phyloP scores from a whole-genome alignment of 2,329 filamentous ascomycete genomes.

The Hymenotorrendiella dingleyae region DNA sequence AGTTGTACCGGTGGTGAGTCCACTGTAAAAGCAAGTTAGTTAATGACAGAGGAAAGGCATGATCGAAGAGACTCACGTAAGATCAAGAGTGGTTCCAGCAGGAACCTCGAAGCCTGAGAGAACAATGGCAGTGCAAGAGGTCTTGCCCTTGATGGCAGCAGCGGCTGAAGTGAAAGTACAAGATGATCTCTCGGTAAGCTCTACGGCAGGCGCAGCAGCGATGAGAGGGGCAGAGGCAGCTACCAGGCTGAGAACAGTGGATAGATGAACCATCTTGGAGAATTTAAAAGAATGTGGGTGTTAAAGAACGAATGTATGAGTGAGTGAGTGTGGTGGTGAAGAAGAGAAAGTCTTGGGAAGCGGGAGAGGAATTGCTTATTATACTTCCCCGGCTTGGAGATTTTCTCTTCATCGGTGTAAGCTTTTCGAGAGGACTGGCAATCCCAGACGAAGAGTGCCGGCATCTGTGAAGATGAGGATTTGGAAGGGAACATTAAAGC shows the following conservation, averaged over 20 bases:
- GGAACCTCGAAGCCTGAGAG: slow-evolving; percentile 50
- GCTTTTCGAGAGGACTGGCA: too few relatives aligned
- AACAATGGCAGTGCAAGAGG: slow-evolving; percentile 47
- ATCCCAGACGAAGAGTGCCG: too few relatives aligned
- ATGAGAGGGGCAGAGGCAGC: slow-evolving; percentile 14
- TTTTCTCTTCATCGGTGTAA: too few relatives aligned
- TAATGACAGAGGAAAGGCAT: background rate
- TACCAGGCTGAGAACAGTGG: slow-evolving; percentile 16
- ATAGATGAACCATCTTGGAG: slow-evolving; percentile 23
- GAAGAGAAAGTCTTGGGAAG: background rate
- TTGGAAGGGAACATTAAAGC: too few relatives aligned
- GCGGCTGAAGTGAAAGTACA: slow-evolving; percentile 47
- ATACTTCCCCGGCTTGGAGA: background rate
- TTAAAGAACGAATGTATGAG: slow-evolving; percentile 1
- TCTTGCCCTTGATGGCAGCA: slow-evolving; percentile 42
- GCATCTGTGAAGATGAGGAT: too few relatives aligned
- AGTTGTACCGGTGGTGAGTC: background rate
- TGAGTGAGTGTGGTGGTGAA: background rate
- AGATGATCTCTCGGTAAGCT: slow-evolving; percentile 23
- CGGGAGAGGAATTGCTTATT: background rate
- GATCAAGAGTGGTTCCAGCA: slow-evolving; percentile 49
- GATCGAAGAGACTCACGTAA: slow-evolving; percentile 28
- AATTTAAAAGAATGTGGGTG: background rate
- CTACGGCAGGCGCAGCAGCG: slow-evolving; percentile 15
- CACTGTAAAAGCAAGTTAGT: background rate